Evolutionary conservation across 495 filamentous ascomycete species (phyloP).

Genomic region (Podospora pseudopauciseta): DNA sequence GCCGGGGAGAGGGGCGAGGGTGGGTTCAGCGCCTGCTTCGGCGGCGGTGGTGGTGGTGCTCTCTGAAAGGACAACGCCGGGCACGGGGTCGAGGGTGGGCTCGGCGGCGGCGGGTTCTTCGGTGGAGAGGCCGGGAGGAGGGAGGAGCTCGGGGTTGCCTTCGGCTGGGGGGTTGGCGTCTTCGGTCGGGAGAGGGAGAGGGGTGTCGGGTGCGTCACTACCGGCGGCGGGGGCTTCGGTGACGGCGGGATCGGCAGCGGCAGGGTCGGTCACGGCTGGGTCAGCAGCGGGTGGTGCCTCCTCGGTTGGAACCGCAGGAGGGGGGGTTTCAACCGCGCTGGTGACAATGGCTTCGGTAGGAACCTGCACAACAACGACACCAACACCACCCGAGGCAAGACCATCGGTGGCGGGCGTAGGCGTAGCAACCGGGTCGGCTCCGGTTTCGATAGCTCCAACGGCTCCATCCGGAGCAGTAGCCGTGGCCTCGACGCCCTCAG

Average conservation of each 20-base stretch:
- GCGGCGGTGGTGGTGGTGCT: not conserved
- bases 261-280: not conserved
- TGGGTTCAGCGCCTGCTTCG: not conserved
- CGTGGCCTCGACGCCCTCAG: conserved; percentile 6
- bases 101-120: not conserved
- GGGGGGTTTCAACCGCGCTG: conserved; percentile 18
- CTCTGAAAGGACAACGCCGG: conserved; percentile 1
- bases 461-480: conserved; percentile 8
- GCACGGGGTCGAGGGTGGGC: not conserved
- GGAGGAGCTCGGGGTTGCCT: not conserved
- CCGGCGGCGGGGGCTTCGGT: not conserved
- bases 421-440: not conserved
- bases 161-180: not conserved
- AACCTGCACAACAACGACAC: conserved; percentile 28
- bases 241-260: not conserved
- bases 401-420: not conserved
- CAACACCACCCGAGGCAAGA: conserved; percentile 27
- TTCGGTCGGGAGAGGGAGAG: not conserved
- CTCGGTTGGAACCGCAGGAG: conserved; percentile 10
- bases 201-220: not conserved
- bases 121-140: not conserved
- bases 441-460: conserved; percentile 10
- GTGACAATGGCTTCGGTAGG: conserved; percentile 22
- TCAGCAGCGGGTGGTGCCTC: conserved; percentile 4
- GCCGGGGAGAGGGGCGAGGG: conserved; percentile 11